phyloP scores from a whole-genome alignment of 164 flowering plant species.

The Buxus sempervirens region DNA sequence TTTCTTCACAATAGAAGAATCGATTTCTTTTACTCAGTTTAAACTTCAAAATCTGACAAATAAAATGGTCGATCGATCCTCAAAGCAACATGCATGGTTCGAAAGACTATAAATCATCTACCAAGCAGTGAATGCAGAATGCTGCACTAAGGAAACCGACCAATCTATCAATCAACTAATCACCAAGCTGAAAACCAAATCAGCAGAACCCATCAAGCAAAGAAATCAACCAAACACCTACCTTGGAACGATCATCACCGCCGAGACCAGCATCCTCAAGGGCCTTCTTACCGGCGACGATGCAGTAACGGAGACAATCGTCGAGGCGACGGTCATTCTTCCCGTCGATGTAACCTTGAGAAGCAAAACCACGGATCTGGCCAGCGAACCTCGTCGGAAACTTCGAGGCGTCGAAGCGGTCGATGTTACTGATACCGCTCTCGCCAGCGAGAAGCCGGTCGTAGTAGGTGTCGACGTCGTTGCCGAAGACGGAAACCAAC shows the following conservation, averaged over 20 bases:
- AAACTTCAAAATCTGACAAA: no score
- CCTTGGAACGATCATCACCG: conserved; percentile 50
- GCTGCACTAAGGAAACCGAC: no score
- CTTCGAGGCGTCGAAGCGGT: conserved; percentile 85
- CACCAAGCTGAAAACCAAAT: no score
- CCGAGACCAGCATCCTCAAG: conserved; percentile 74
- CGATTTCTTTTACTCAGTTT: no score
- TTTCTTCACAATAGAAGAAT: no score
- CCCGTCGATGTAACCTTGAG: conserved; percentile 81
- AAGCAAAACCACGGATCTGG: conserved; percentile 71
- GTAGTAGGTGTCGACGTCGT: conserved; percentile 69
- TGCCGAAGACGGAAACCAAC: conserved; percentile 86
- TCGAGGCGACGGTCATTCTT: conserved; percentile 87
- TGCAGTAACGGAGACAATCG: conserved; percentile 74
- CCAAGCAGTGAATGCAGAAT: no score
- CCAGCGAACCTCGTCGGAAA: conserved; percentile 91
- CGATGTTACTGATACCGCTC: conserved; percentile 66
- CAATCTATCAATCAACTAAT: no score
- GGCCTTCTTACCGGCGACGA: conserved; percentile 90
- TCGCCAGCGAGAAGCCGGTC: conserved; percentile 64
- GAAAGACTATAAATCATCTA: no score
- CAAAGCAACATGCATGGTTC: no score
- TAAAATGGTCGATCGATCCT: no score
- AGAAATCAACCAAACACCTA: no score
- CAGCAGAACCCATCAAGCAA: no score